Evolutionary conservation across 73 alveolate species (phyloP).

Genomic region (Blepharisma stoltei): DNA sequence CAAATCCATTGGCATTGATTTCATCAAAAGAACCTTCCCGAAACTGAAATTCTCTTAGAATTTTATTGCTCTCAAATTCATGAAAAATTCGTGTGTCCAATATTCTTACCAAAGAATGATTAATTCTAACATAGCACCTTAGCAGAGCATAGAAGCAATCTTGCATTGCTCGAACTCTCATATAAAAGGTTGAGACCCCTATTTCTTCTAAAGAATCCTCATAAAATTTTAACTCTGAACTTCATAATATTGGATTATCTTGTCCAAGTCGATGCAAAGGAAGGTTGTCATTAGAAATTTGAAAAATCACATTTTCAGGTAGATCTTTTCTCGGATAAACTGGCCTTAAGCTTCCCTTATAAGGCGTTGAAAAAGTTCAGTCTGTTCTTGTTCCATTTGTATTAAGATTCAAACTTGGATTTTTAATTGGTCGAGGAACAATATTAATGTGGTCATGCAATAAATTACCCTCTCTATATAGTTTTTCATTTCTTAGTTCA

Average conservation of each 20-base stretch:
- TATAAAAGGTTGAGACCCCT: slow-evolving; percentile 74
- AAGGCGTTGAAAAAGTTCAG: slow-evolving; percentile 93
- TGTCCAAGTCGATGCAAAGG: slow-evolving; percentile 80
- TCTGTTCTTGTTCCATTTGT: slow-evolving; percentile 62
- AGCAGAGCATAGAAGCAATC: slow-evolving; percentile 94
- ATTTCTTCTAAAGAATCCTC: slow-evolving; percentile 95
- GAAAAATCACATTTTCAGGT: slow-evolving; percentile 46
- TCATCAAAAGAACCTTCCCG: slow-evolving; percentile 77
- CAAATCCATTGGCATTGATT: slow-evolving; percentile 68
- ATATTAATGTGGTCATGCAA: too few species aligned
- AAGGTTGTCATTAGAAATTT: slow-evolving; percentile 74
- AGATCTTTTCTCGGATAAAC: slow-evolving; percentile 20
- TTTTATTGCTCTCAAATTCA: slow-evolving; percentile 74
- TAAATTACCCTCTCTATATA: too few species aligned
- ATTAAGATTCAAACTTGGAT: too few species aligned
- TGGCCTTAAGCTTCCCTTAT: slow-evolving; percentile 73
- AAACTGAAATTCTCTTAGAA: slow-evolving; percentile 78
- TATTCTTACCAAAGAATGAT: slow-evolving; percentile 87
- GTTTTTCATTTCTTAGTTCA: too few species aligned
- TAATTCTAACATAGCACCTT: slow-evolving; percentile 93
- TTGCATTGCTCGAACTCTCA: slow-evolving; percentile 94
- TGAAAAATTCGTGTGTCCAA: slow-evolving; percentile 94
- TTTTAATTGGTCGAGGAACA: too few species aligned
- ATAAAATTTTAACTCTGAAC: slow-evolving; percentile 72
- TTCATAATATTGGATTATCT: slow-evolving; percentile 90